Base-by-base conservation (phyloP, 352 stramenopile genomes). In the Blastocystis sp. region DNA sequence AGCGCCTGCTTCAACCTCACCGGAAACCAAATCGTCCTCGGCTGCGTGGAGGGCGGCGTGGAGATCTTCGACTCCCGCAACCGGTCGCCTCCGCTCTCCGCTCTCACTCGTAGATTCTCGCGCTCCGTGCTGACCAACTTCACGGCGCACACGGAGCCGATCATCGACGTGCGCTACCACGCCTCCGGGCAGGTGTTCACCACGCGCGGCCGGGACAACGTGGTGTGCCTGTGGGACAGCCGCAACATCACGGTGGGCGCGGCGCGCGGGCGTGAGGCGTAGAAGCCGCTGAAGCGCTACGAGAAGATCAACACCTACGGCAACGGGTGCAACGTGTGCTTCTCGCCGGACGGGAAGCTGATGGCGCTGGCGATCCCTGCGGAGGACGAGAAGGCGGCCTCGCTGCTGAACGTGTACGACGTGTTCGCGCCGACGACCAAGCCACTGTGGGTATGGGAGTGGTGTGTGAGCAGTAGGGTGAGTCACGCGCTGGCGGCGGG, bases 61-160 rank as follows among this genome's bases (percentile, higher is more conserved):
- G 11, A 70, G 43, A 11, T 87, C 40, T 87, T 76, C 42, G 77
- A 87, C 57, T 42, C 69, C 34, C 52, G 77, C 24, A 87, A 48
- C 38, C 77, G 77, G 38, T 62, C 21, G 48, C 21, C 24, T 34
- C 11, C 24, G 17, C 21, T 21, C 24, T 11, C 4, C 3, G 64
- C 4, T 4, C 21, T 71, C 14, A 71, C 45, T 2, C 2, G 14
- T 38, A 71, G 64, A 52, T 65, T 52, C 19, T 62, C 70, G 42
- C 70, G 70, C 11, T 19, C 70, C 3, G 54, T 59, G 38, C n/a
- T 24, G 3, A 65, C 70, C 3, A 81, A 81, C 48, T 87, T 76
- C 43, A 63, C 62, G 24, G 68, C 77, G 10, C 77, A 87, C 63
- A 87, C 38, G 24, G 59, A 63, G 19, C 28, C 10, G 3, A 38